phyloP scores from a whole-genome alignment of 2,329 filamentous ascomycete genomes.

The Didymella glomerata region DNA sequence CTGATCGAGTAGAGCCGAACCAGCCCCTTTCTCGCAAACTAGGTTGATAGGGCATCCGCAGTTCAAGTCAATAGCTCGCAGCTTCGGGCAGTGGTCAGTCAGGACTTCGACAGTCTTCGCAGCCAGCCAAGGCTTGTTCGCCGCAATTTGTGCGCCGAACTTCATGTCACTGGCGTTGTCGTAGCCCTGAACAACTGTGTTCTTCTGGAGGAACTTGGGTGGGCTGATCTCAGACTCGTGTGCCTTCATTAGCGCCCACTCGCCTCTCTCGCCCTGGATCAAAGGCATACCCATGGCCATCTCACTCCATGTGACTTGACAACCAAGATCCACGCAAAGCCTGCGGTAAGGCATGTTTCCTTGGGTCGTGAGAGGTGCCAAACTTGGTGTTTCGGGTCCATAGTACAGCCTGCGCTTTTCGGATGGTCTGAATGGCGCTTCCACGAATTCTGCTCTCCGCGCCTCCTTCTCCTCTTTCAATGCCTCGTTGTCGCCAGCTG shows the following conservation, averaged over 20 bases:
- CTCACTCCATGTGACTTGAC: conserved; percentile 94
- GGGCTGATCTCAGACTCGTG: conserved; percentile 82
- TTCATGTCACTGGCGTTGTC: conserved; percentile 83
- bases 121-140: conserved; percentile 89
- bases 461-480: conserved; percentile 62
- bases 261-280: conserved; percentile 85
- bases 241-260: conserved; percentile 95
- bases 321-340: conserved; percentile 86
- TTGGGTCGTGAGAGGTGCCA: conserved; percentile 96
- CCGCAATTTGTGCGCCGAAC: conserved; percentile 92
- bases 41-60: conserved; percentile 97
- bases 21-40: conserved; percentile 85
- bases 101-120: conserved; percentile 88
- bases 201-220: conserved; percentile 69
- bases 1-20: conserved; percentile 89
- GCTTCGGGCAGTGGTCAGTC: conserved; percentile 76
- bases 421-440: conserved; percentile 86
- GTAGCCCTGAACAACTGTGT: conserved; percentile 74
- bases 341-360: conserved; percentile 95
- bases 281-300: conserved; percentile 95
- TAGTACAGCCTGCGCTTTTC: conserved; percentile 96
- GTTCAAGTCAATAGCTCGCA: conserved; percentile 93
- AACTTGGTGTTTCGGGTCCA: conserved; percentile 86
- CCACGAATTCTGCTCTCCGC: conserved; percentile 79
- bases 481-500: conserved; percentile 43